phyloP scores from a whole-genome alignment of 805 yeast genomes.

The Jamesozyma piceae region DNA sequence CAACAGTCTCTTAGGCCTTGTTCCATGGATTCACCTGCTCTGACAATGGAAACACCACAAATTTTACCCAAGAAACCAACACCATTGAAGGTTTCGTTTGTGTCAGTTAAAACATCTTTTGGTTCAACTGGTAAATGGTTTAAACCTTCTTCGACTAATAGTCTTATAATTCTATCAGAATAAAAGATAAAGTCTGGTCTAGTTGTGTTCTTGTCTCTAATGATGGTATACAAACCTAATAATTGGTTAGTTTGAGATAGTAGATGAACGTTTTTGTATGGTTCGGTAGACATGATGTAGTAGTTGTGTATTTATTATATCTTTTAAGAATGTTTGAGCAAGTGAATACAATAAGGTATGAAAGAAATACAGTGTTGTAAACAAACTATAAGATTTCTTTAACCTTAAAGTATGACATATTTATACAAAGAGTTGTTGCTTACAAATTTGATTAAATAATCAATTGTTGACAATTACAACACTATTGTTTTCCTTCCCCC shows the following conservation, averaged over 20 bases:
- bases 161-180: constrained; percentile 86
- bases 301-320: no score
- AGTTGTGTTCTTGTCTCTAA: constrained; percentile 69
- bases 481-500: no score
- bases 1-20: constrained; percentile 97
- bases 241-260: constrained; percentile 88
- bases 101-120: constrained; percentile 60
- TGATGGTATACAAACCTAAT: constrained; percentile 77
- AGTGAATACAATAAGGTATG: no score
- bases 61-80: constrained; percentile 80
- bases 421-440: no score
- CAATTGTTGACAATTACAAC: no score
- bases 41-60: constrained; percentile 94
- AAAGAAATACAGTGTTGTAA: no score
- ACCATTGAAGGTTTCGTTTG: constrained; percentile 65
- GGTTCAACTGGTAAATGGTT: constrained; percentile 86
- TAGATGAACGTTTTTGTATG: constrained; percentile 45
- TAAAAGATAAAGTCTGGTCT: constrained; percentile 93
- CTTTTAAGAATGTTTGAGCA: no score
- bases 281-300: constrained; percentile 27
- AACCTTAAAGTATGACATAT: no score
- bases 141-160: constrained; percentile 90
- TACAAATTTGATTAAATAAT: no score
- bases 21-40: constrained; percentile 99
- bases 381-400: no score